Base-by-base conservation (phyloP, 2,329 filamentous ascomycete genomes). In the Lasiodiplodia sp. region DNA sequence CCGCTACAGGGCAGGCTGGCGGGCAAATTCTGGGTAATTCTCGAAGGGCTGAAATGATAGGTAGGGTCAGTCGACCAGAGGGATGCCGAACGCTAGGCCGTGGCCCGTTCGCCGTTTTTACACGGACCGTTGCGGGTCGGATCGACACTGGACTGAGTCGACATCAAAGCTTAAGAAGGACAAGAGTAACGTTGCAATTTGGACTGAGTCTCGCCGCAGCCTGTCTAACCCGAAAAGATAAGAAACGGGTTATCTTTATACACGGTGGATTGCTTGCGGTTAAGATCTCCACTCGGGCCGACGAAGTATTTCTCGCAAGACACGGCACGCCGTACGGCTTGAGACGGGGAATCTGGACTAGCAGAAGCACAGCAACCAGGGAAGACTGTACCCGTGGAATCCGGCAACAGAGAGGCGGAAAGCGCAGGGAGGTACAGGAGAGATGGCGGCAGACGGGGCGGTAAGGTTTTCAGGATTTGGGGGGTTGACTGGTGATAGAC, bases 171-270 rank as follows among this genome's bases (percentile, higher is more conserved):
- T 62, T 62, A 51, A 44, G 23, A 62, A 4, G 58, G 47, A 62
- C 23, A 62, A 49, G 58, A 62, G 58, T 21, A 62, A 62, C 40
- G 58, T 49, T 62, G 58, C 58, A 62, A 62, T 51, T 62, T 62
- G 40, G 23, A 62, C 58, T 62, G 58, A 62, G 58, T 62, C 58
- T 62, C 14, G 28, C 58, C 57, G 25, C 40, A 37, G 25, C 18
- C 6, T 34, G 12, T 18, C 58, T 62, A 62, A 62, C 58, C 40
- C 38, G 16, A 62, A 49, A 49, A n/a, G 40, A 62, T 4, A 11
- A 40, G 3, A 31, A 51, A 47, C 18, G 25, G 58, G 11, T 23
- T n/a, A 62, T 62, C 58, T 62, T 44, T 51, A 62, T 62, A 62
- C 40, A 44, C 38, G 28, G 10, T 25, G 25, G 58, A 37, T 23